A percentile compares a stretch with the other conserved stretches of the same genome.
phyloP scores from a whole-genome alignment of 2,329 filamentous ascomycete genomes.

The Pseudocercospora eumusae region DNA sequence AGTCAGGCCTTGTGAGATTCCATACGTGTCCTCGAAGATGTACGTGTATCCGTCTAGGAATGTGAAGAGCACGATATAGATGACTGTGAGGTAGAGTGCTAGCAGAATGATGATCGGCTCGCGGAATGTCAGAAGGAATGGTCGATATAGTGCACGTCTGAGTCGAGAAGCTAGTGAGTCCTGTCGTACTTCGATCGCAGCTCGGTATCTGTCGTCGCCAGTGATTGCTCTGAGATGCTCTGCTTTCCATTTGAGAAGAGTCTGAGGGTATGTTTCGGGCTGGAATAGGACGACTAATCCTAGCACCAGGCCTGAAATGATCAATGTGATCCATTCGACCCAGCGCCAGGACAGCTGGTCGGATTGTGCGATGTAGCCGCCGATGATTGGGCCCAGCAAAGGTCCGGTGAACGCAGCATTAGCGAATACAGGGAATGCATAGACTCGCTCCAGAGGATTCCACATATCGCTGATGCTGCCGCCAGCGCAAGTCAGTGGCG shows the following conservation, averaged over 20 bases:
- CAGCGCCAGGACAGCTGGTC: slow-evolving; percentile 49
- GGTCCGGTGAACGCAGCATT: slow-evolving; percentile 48
- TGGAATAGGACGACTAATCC: slow-evolving; percentile 45
- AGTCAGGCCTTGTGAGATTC: slow-evolving; percentile 39
- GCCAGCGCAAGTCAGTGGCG: slow-evolving; percentile 50
- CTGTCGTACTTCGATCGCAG: slow-evolving; percentile 49
- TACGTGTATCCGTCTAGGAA: slow-evolving; percentile 57
- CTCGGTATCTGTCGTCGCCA: slow-evolving; percentile 50
- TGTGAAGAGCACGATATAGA: slow-evolving; percentile 58
- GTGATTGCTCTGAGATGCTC: slow-evolving; percentile 36
- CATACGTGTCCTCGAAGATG: slow-evolving; percentile 55
- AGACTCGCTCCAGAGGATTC: slow-evolving; percentile 38
- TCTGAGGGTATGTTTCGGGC: slow-evolving; percentile 54
- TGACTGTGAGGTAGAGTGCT: slow-evolving; percentile 53
- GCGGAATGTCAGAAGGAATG: slow-evolving; percentile 44
- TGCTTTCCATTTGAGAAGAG: slow-evolving; percentile 43
- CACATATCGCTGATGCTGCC: slow-evolving; percentile 43
- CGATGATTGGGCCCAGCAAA: slow-evolving; percentile 48
- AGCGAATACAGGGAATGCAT: slow-evolving; percentile 54
- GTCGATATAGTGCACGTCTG: slow-evolving; percentile 44
- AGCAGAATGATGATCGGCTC: slow-evolving; percentile 48
- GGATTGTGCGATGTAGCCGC: slow-evolving; percentile 47
- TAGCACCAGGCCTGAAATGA: slow-evolving; percentile 37
- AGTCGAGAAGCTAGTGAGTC: slow-evolving; percentile 43
- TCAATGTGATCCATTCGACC: slow-evolving; percentile 46